Evolutionary conservation across 2,329 filamentous ascomycete genomes (phyloP).

Genomic region (Pyrenophora teres): DNA sequence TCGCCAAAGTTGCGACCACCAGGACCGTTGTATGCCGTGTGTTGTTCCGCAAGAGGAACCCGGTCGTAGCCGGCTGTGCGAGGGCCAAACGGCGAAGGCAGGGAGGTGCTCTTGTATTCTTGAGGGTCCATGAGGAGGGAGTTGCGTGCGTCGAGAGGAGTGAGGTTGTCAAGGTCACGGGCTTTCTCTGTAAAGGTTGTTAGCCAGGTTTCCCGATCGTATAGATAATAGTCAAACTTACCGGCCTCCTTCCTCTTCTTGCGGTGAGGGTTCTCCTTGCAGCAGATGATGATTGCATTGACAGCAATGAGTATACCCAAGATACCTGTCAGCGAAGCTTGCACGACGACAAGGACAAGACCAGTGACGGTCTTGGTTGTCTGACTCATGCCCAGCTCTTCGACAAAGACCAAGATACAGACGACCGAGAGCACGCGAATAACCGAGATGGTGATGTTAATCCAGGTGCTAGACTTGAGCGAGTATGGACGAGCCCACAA

Average conservation of each 20-base stretch:
- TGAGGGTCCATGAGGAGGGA: conserved; percentile 74
- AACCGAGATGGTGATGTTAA: conserved; percentile 90
- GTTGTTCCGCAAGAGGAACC: conserved; percentile 44
- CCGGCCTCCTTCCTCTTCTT: conserved; percentile 87
- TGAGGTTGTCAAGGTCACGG: conserved; percentile 80
- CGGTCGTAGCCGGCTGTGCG: conserved; percentile 43
- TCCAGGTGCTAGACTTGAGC: conserved; percentile 83
- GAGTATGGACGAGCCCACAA: conserved; percentile 87
- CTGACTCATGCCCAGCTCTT: conserved; percentile 85
- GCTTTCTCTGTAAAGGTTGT: conserved; percentile 66
- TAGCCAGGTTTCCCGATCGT: conserved; percentile 26
- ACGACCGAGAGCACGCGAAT: conserved; percentile 86
- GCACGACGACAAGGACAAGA: conserved; percentile 89
- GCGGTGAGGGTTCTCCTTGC: conserved; percentile 87
- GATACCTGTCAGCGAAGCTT: conserved; percentile 79
- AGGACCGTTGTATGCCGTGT: conserved; percentile 33
- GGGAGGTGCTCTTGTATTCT: conserved; percentile 49
- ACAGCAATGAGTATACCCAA: conserved; percentile 86
- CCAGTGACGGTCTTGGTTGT: conserved; percentile 94
- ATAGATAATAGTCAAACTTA: conserved; percentile 58
- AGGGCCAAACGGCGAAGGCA: conserved; percentile 37
- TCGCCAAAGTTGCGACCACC: conserved; percentile 32
- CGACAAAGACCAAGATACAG: conserved; percentile 91
- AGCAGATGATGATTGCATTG: conserved; percentile 83
- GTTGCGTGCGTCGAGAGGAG: conserved; percentile 84